Percentiles rank a stretch among this genome's conserved stretches.
Conservation (phyloP, 331 rosid species). For the Stylosanthes scabra region DNA sequence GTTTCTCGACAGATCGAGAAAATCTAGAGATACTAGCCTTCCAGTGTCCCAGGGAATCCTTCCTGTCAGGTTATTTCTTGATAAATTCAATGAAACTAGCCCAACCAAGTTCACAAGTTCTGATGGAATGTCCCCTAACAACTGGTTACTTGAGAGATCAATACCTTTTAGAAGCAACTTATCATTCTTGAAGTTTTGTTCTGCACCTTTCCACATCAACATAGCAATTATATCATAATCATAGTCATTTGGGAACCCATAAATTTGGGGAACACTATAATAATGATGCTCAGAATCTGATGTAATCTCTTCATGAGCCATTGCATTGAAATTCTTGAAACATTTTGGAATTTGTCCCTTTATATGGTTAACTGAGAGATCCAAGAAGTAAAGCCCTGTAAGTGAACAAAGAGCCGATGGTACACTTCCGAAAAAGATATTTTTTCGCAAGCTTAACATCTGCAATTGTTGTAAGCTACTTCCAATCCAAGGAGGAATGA, state of each 20-base stretch:
- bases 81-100: conserved; percentile 15
- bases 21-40: not conserved
- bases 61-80: conserved; percentile 17
- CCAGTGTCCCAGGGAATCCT: not conserved
- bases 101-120: conserved; percentile 17
- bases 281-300: not conserved
- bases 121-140: not conserved
- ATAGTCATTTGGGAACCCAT: fast-evolving
- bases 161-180: conserved; percentile 6
- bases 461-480: not conserved
- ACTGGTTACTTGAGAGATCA: conserved; percentile 34
- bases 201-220: conserved; percentile 30
- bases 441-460: conserved; percentile 32
- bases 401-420: conserved; percentile 8
- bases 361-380: conserved; percentile 21
- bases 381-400: conserved; percentile 18
- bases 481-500: conserved; percentile 32
- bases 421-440: conserved; percentile 17
- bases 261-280: not conserved
- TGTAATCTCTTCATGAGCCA: not conserved
- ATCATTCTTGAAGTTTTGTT: not conserved
- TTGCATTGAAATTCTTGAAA: conserved; percentile 21
- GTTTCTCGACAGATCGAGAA: conserved; percentile 37
- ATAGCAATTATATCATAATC: conserved; percentile 10
- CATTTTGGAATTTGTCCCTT: conserved; percentile 21